A percentile compares a stretch with the other conserved stretches of the same genome.
These are phyloP conservation scores for Flammula alnicola DNA, from an alignment of 1,284 basidiomycete species.

Conservation along the genomic window DNA sequence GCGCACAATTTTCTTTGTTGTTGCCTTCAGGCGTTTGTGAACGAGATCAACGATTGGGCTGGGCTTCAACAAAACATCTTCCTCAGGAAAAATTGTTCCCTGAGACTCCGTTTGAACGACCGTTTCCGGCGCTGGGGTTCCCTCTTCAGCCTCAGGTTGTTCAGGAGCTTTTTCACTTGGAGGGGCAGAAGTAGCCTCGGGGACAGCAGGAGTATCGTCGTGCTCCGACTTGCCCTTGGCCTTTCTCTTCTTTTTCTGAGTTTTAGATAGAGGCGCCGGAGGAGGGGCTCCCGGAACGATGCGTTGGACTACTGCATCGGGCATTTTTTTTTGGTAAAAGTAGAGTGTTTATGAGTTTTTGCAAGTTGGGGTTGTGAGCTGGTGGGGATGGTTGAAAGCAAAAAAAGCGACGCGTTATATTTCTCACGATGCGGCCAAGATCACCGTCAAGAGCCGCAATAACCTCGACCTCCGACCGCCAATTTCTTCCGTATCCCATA, in stretches of 20 bases:
- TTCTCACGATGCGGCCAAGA: conserved; percentile 38
- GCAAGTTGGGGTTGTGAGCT: conserved; percentile 20
- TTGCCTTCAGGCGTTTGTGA: conserved; percentile 73
- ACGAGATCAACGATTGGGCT: conserved; percentile 80
- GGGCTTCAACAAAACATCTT: conserved; percentile 48
- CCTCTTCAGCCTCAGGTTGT: conserved; percentile 51
- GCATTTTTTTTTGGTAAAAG: conserved; percentile 43
- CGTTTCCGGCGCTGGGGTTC: conserved; percentile 51
- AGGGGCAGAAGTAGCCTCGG: conserved; percentile 38
- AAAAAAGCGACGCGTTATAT: conserved; percentile 35
- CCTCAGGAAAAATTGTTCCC: conserved; percentile 46
- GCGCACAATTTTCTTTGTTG: conserved; percentile 86
- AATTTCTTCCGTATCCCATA: no score
- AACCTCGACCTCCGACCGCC: background rate
- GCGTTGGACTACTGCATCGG: conserved; percentile 52
- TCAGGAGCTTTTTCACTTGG: conserved; percentile 56
- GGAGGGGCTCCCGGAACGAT: conserved; percentile 77
- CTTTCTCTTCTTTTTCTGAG: conserved; percentile 74
- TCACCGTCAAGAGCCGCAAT: background rate
- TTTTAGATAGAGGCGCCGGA: conserved; percentile 57
- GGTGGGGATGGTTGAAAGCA: conserved; percentile 29
- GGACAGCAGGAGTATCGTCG: conserved; percentile 26
- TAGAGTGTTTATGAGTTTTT: conserved; percentile 11
- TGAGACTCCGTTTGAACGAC: conserved; percentile 47
- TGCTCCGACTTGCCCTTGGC: conserved; percentile 48